phyloP scores from a whole-genome alignment of 768 basidiomycete species.

The Wakefieldia striispora region DNA sequence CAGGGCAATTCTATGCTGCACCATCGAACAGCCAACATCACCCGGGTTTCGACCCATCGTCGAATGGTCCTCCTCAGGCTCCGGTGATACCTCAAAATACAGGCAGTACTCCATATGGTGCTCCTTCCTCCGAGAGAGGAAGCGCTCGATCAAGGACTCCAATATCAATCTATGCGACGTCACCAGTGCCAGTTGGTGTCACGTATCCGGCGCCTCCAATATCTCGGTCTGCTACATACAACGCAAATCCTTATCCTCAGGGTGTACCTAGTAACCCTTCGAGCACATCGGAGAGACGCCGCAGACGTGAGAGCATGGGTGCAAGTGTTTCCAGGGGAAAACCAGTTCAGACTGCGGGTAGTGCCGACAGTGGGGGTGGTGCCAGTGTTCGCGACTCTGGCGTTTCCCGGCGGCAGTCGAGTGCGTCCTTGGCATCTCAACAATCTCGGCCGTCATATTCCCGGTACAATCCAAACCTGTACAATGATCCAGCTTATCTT shows the following conservation, averaged over 20 bases:
- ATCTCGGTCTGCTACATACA: constrained; percentile 22
- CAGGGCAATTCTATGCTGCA: constrained; percentile 15
- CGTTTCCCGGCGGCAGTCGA: constrained; percentile 23
- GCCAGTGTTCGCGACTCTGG: constrained; percentile 2
- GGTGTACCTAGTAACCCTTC: constrained; percentile 15
- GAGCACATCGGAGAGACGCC: constrained; percentile 25
- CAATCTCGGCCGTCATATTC: constrained; percentile 14
- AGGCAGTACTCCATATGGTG: constrained; percentile 7
- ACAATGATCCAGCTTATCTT: constrained; percentile 27
- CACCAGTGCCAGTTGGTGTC: constrained; percentile 25
- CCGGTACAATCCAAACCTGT: constrained; percentile 21
- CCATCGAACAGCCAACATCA: constrained; percentile 11
- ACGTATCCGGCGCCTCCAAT: constrained; percentile 30
- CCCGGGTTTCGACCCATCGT: constrained; percentile 9
- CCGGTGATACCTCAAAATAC: constrained; percentile 24
- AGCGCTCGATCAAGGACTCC: constrained; percentile 19
- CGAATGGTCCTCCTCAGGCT: constrained; percentile 7
- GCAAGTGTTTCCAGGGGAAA: constrained; percentile 3
- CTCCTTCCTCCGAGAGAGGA: constrained; percentile 21
- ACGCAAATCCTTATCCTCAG: not conserved
- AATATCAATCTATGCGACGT: constrained; percentile 23
- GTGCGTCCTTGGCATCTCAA: constrained; percentile 20
- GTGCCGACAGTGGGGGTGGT: constrained; percentile 9
- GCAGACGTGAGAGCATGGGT: constrained; percentile 22
- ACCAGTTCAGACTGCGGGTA: constrained; percentile 13